Conservation (phyloP, 2,329 filamentous ascomycete species). For the Neonectria neomacrospora region DNA sequence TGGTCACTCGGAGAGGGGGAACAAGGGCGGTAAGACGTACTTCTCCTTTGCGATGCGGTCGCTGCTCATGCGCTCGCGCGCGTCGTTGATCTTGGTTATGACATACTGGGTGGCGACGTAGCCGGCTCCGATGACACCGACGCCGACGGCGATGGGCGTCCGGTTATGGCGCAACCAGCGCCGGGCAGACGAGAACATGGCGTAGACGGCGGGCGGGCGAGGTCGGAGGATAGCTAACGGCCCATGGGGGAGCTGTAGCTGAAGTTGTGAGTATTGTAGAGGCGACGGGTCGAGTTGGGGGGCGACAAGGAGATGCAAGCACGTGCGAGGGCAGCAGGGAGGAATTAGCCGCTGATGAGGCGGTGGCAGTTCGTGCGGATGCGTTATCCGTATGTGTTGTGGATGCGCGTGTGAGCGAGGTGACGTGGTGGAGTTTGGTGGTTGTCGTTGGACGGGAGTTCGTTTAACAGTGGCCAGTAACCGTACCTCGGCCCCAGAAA, state of each 20-base stretch:
- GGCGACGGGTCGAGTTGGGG: constrained; percentile 4
- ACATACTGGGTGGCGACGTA: constrained; percentile 96
- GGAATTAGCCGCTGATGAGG: not conserved
- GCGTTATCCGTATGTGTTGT: not conserved
- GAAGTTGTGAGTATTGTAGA: constrained; percentile 5
- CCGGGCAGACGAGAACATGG: constrained; percentile 77
- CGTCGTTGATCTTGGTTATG: constrained; percentile 88
- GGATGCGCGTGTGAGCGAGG: constrained; percentile 8
- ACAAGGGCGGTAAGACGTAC: constrained; percentile 60
- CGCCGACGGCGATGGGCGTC: constrained; percentile 87
- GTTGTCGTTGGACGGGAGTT: constrained; percentile 8
- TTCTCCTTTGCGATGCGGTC: constrained; percentile 97
- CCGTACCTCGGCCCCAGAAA: constrained; percentile 28
- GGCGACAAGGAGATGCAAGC: constrained; percentile 3
- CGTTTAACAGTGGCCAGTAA: constrained; percentile 8
- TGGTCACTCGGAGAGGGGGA: not conserved
- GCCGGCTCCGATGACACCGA: constrained; percentile 86
- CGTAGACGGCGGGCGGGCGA: constrained; percentile 28
- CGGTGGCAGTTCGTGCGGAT: constrained; percentile 7
- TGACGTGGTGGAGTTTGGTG: constrained; percentile 12
- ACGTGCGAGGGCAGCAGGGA: constrained; percentile 17
- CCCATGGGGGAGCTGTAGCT: constrained; percentile 27
- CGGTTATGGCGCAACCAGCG: constrained; percentile 94
- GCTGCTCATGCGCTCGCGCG: constrained; percentile 94
- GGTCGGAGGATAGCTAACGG: constrained; percentile 29